Percentiles rank a stretch among this genome's conserved stretches.
Evolutionary conservation across 1,139 yeast species (phyloP).

Genomic region (Barnettozyma hawaiiensis): DNA sequence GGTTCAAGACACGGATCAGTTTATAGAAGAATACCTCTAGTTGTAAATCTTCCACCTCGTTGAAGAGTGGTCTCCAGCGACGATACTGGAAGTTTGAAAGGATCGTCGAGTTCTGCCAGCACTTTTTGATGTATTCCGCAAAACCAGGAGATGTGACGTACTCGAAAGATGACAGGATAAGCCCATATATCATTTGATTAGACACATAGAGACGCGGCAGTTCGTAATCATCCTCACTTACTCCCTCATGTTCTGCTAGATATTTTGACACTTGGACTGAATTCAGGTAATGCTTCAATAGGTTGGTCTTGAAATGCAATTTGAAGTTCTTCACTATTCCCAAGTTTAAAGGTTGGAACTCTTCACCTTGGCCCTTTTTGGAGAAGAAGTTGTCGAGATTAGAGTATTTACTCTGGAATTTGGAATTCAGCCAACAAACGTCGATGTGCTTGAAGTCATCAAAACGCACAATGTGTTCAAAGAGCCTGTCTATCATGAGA

Average conservation of each 20-base stretch:
- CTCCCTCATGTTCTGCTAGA: not conserved
- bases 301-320: conserved; percentile 24
- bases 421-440: conserved; percentile 26
- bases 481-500: conserved; percentile 28
- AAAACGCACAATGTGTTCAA: conserved; percentile 27
- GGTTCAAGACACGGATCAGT: conserved; percentile 4
- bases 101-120: conserved; percentile 10
- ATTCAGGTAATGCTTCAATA: conserved; percentile 18
- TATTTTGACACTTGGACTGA: not conserved
- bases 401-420: conserved; percentile 12
- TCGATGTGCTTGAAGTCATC: conserved; percentile 18
- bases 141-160: not conserved
- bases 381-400: conserved; percentile 1
- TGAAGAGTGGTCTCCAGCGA: not conserved
- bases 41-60: not conserved
- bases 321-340: conserved; percentile 29
- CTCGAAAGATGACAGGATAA: conserved; percentile 5
- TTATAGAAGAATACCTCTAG: conserved; percentile 7
- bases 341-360: conserved; percentile 28
- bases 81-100: not conserved
- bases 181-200: conserved; percentile 5
- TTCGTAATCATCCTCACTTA: not conserved
- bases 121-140: conserved; percentile 4
- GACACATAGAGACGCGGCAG: conserved; percentile 1
- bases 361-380: conserved; percentile 6